Base-by-base conservation (phyloP, 75 land plant species). In the Picea glauca region DNA sequence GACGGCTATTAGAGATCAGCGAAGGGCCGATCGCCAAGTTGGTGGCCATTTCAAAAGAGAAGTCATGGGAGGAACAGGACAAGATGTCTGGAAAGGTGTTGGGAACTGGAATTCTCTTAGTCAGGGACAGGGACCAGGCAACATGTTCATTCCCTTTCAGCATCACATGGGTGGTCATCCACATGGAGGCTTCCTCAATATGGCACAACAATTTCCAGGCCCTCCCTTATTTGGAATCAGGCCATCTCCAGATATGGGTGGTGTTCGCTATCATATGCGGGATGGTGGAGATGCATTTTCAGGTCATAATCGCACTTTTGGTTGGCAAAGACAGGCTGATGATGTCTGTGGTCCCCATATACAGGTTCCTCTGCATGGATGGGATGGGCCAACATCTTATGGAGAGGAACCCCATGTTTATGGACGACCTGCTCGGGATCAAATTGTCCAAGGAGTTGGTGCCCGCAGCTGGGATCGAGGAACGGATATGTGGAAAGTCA, bases 81-180 rank as follows among this genome's bases (percentile, higher is more conserved):
- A 67, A 67, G 81, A 80, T 80, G 40, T 62, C 32, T 80, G 81
- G 81, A 56, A 60, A 58, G 78, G 78, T 76, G 62, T 80, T 57
- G 68, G 77, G 15, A 74, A 56, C 17, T 80, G 77, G 81, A 75
- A 80, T 75, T 11, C 80, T 79, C 80, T 68, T 68, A 33, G 58
- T 17, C 76, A 75, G 50, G 81, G 81, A 33, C 81, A 63, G n/a
- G 81, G 50, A 1, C 81, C 81, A 75, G 75, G 60, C 21, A 67
- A 56, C 21, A 54, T 79, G 80, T 80, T 74, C 62, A 40, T 77
- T 75, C 58, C 81, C 21, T 80, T 59, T 80, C 72, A 67, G n/a
- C 72, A 67, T 67, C 72, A 67, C 20, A 67, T 67, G 33, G 72
- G n/a, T 33, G 72, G 72, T 67, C 72, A 67, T 67, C 81, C 81